These are phyloP conservation scores for Aegilops umbellulata DNA, from an alignment of 176 grass and related monocot genomes.

Conservation along the genomic window DNA sequence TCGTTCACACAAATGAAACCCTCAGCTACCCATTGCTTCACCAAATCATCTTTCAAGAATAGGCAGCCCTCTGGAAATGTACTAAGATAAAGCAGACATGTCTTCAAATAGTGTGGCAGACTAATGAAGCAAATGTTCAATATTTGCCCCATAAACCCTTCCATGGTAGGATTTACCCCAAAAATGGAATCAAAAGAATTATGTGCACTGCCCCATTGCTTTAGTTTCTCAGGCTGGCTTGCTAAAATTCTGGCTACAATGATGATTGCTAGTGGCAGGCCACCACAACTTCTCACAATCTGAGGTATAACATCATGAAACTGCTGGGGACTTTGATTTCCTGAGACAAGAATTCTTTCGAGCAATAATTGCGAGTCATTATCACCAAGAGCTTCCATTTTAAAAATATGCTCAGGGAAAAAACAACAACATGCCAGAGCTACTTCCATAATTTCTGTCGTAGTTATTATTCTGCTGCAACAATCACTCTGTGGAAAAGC, in stretches of 20 bases:
- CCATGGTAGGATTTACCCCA: not conserved
- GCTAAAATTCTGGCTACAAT: not conserved
- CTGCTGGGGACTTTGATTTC: not conserved
- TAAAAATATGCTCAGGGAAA: not conserved
- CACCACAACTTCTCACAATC: not conserved
- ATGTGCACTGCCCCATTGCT: not conserved
- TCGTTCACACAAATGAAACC: not conserved
- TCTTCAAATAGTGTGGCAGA: not conserved
- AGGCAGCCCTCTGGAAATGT: not conserved
- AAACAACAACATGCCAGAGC: not conserved
- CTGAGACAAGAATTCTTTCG: not conserved
- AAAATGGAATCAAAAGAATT: not conserved
- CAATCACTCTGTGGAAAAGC: too few relatives aligned
- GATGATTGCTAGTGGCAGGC: not conserved
- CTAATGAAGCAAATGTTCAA: not conserved
- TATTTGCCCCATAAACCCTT: not conserved
- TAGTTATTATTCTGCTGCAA: not conserved
- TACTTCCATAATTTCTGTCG: not conserved
- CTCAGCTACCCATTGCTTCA: not conserved
- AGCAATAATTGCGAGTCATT: not conserved
- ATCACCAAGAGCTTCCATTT: not conserved
- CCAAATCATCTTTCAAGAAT: not conserved
- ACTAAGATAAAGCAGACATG: not conserved
- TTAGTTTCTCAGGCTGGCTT: not conserved
- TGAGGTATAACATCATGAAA: not conserved